These are phyloP conservation scores for Larix kaempferi DNA, from an alignment of 75 land plant species.

Conservation along the genomic window DNA sequence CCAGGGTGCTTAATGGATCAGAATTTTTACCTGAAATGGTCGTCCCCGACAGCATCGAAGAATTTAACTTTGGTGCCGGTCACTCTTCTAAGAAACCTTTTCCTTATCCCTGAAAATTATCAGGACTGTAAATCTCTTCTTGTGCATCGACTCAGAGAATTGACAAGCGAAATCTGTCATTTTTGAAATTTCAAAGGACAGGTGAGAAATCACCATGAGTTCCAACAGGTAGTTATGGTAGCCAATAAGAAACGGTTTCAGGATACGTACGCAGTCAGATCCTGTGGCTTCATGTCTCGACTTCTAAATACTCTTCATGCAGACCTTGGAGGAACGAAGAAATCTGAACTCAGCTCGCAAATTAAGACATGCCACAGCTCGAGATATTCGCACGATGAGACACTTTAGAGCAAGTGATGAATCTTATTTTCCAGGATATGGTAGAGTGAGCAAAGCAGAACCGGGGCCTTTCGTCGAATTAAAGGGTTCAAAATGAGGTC, in stretches of 20 bases:
- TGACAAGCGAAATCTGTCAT: slow-evolving; percentile 97
- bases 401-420: slow-evolving; percentile 30
- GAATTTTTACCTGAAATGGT: slow-evolving; percentile 99
- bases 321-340: slow-evolving; percentile 74
- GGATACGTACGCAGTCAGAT: slow-evolving; percentile 94
- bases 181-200: slow-evolving; percentile 92
- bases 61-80: slow-evolving; percentile 98
- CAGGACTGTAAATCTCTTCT: slow-evolving; percentile 79
- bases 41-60: slow-evolving; percentile 92
- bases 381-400: slow-evolving; percentile 16
- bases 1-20: slow-evolving; percentile 95
- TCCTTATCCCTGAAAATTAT: slow-evolving; percentile 89
- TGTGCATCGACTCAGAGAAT: slow-evolving; percentile 97
- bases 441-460: slow-evolving; percentile 14
- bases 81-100: slow-evolving; percentile 92
- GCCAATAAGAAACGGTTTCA: slow-evolving; percentile 86
- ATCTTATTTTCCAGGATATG: slow-evolving; percentile 41
- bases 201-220: slow-evolving; percentile 99
- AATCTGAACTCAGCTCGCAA: slow-evolving; percentile 35
- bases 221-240: slow-evolving; percentile 95
- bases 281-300: slow-evolving; percentile 99
- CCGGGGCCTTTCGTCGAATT: slow-evolving; percentile 39
- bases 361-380: no score
- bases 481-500: slow-evolving; percentile 44
- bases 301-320: slow-evolving; percentile 88